These are phyloP conservation scores for Sporothrix mexicana DNA, from an alignment of 2,329 filamentous ascomycete species.

Conservation along the genomic window DNA sequence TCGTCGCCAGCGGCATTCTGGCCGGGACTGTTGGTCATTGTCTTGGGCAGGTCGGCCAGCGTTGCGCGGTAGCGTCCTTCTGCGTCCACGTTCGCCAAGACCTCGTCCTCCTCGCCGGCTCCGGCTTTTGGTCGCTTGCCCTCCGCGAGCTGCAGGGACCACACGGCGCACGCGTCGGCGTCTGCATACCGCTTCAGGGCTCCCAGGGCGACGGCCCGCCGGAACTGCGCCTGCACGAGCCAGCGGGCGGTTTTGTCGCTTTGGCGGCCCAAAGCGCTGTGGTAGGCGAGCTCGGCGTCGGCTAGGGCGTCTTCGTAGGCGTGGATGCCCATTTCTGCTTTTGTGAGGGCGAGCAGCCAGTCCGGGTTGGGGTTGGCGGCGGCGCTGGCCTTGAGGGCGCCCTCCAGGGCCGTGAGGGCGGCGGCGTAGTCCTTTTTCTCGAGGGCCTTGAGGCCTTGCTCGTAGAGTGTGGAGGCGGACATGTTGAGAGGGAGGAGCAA, in stretches of 20 bases:
- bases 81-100: slow-evolving; percentile 49
- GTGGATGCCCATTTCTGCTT: slow-evolving; percentile 48
- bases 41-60: slow-evolving; percentile 43
- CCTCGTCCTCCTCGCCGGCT: slow-evolving; percentile 32
- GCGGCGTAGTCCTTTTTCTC: slow-evolving; percentile 66
- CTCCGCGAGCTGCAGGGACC: slow-evolving; percentile 54
- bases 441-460: slow-evolving; percentile 69
- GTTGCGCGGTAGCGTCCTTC: slow-evolving; percentile 57
- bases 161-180: slow-evolving; percentile 71
- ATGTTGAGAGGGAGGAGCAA: slow-evolving; percentile 48
- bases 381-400: slow-evolving; percentile 67
- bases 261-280: slow-evolving; percentile 68
- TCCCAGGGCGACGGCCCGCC: slow-evolving; percentile 76
- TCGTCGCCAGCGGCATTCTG: slow-evolving; percentile 39
- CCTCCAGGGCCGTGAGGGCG: slow-evolving; percentile 71
- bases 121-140: slow-evolving; percentile 48
- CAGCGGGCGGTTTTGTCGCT: slow-evolving; percentile 43
- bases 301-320: slow-evolving; percentile 76
- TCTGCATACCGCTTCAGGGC: slow-evolving; percentile 75
- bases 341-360: slow-evolving; percentile 83
- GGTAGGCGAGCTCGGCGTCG: slow-evolving; percentile 71
- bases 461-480: slow-evolving; percentile 56
- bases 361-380: slow-evolving; percentile 59
- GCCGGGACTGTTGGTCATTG: slow-evolving; percentile 34
- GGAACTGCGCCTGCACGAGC: slow-evolving; percentile 74